These are phyloP conservation scores for Lichina pygmaea DNA, from an alignment of 495 filamentous ascomycete species.

Conservation along the genomic window DNA sequence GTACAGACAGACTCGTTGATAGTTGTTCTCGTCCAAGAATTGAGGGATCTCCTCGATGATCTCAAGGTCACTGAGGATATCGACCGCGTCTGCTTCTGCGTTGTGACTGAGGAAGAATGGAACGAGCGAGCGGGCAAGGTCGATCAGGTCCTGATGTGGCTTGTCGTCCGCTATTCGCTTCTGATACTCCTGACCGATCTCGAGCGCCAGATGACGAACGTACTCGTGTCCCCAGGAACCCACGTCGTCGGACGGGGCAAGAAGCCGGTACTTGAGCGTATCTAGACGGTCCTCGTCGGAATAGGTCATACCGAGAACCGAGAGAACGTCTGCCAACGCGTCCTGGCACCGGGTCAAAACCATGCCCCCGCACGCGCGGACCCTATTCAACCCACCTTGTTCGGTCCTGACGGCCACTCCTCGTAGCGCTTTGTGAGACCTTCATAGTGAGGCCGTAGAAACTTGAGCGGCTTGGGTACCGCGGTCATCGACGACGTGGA, in stretches of 20 bases:
- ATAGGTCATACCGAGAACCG: constrained; percentile 96
- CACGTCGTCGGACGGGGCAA: constrained; percentile 74
- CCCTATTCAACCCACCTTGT: constrained; percentile 29
- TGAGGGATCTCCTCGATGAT: constrained; percentile 81
- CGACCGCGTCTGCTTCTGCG: constrained; percentile 91
- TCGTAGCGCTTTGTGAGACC: constrained; percentile 66
- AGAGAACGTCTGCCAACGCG: constrained; percentile 80
- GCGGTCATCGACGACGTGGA: constrained; percentile 98
- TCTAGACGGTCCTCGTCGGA: constrained; percentile 89
- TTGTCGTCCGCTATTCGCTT: constrained; percentile 46
- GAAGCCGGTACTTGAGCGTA: constrained; percentile 79
- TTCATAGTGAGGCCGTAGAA: constrained; percentile 86
- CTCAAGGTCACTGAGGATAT: constrained; percentile 87
- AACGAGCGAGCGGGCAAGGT: constrained; percentile 61
- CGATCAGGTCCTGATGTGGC: constrained; percentile 41
- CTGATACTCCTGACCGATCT: constrained; percentile 82
- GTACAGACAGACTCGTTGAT: constrained; percentile 77
- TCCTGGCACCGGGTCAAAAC: constrained; percentile 16
- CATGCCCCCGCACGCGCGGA: background rate
- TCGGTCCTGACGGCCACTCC: constrained; percentile 52
- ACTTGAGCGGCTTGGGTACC: constrained; percentile 93
- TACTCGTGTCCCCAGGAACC: constrained; percentile 98
- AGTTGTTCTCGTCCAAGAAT: constrained; percentile 84
- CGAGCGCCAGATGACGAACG: constrained; percentile 77
- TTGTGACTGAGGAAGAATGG: constrained; percentile 93